These are phyloP conservation scores for Orobanche coerulescens DNA, from an alignment of 257 asterid species.

Conservation along the genomic window DNA sequence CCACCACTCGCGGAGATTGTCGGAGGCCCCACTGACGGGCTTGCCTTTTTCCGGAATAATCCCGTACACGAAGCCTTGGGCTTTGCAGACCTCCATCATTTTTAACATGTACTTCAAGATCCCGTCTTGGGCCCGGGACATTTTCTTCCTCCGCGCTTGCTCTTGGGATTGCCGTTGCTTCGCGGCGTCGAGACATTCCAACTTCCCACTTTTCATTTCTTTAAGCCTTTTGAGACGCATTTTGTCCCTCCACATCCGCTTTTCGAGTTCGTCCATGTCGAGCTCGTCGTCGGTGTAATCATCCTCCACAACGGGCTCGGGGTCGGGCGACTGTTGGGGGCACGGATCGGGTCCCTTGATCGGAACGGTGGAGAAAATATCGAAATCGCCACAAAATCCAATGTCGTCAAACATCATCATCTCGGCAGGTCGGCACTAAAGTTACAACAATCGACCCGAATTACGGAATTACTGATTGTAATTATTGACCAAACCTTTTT, in stretches of 20 bases:
- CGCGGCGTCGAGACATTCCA: conserved; percentile 42
- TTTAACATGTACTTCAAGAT: conserved; percentile 85
- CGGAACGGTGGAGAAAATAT: conserved; percentile 54
- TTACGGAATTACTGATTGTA: neutral
- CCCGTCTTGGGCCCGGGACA: conserved; percentile 95
- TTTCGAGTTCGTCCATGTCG: conserved; percentile 78
- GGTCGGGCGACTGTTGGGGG: conserved; percentile 34
- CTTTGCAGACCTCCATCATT: conserved; percentile 94
- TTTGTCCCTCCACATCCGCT: conserved; percentile 82
- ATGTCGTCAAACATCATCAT: conserved; percentile 82
- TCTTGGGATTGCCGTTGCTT: conserved; percentile 84
- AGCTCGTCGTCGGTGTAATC: conserved; percentile 75
- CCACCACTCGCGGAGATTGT: conserved; percentile 91
- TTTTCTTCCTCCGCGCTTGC: conserved; percentile 90
- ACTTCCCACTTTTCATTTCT: conserved; percentile 58
- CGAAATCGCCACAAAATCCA: conserved; percentile 69
- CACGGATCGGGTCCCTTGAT: conserved; percentile 37
- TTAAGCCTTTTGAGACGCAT: conserved; percentile 58
- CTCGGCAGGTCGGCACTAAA: conserved; percentile 5
- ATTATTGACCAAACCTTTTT: neutral
- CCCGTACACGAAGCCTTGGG: conserved; percentile 90
- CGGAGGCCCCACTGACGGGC: conserved; percentile 88
- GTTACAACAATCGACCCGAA: neutral
- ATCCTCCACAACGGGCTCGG: conserved; percentile 48
- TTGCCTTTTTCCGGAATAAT: conserved; percentile 92